Evolutionary conservation across 768 basidiomycete species (phyloP).

Genomic region (Boletus rubropictus): DNA sequence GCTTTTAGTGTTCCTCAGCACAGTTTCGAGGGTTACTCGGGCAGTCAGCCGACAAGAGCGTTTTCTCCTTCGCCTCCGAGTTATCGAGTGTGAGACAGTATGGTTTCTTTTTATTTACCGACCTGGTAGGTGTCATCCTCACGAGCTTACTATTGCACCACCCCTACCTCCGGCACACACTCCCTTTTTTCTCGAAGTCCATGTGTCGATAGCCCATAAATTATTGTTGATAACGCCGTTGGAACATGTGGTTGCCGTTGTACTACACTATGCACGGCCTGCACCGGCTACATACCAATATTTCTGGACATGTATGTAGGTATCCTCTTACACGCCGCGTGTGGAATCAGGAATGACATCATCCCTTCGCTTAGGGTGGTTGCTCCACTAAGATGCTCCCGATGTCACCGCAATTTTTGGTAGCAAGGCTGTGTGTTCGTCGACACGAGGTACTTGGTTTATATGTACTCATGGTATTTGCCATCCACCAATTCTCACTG

Average conservation of each 20-base stretch:
- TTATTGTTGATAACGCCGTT: constrained; percentile 17
- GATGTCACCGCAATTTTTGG: background rate
- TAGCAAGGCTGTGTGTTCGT: constrained; percentile 5
- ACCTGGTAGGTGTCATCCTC: background rate
- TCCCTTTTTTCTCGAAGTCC: background rate
- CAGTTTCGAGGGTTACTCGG: constrained; percentile 17
- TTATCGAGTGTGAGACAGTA: constrained; percentile 9
- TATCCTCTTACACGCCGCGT: too few relatives aligned
- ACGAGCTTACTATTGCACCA: background rate
- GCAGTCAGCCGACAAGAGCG: background rate
- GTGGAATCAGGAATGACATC: constrained; percentile 1
- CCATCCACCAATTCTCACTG: background rate
- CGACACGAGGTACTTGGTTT: constrained; percentile 10
- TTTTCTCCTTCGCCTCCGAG: constrained; percentile 21
- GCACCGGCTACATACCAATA: constrained; percentile 2
- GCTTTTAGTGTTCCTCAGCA: constrained; percentile 23
- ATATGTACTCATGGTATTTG: constrained; percentile 6
- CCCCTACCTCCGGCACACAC: background rate
- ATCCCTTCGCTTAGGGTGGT: background rate
- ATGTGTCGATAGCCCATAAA: constrained; percentile 14
- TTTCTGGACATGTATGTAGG: background rate
- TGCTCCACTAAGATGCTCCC: background rate
- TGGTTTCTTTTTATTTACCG: background rate
- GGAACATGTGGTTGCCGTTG: constrained; percentile 9
- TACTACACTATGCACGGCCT: constrained; percentile 14